Conservation (phyloP, 148 eudicot species). For the Cornus kousa region DNA sequence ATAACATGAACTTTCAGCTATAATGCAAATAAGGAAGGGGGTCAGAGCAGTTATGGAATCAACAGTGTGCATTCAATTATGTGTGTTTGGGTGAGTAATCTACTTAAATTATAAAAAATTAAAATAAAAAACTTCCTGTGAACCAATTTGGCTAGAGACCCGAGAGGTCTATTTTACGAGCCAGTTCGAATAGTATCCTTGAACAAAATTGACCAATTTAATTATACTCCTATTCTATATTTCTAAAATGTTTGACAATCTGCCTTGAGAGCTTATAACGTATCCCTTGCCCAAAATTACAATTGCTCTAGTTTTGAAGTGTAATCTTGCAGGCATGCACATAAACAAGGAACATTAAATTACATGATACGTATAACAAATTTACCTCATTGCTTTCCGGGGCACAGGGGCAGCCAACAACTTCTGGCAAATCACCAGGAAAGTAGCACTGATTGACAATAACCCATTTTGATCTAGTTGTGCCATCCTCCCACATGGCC, state of each 20-base stretch:
- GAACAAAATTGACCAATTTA: no score
- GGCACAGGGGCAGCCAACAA: constrained; percentile 89
- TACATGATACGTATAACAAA: not conserved
- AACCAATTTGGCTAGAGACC: not conserved
- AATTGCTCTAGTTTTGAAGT: not conserved
- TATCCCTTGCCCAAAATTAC: not conserved
- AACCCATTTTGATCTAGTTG: constrained; percentile 67
- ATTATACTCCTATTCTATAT: no score
- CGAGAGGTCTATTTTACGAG: not conserved
- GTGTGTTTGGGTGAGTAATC: not conserved
- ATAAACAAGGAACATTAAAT: not conserved
- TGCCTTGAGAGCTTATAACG: not conserved
- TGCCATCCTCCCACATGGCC: constrained; percentile 96
- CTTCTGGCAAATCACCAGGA: constrained; percentile 86
- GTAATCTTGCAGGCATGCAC: constrained; percentile 1
- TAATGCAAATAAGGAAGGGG: not conserved
- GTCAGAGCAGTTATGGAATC: constrained; percentile 1
- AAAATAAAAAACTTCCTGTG: not conserved
- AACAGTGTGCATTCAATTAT: not conserved
- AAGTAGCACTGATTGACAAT: constrained; percentile 68
- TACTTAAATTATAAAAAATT: not conserved
- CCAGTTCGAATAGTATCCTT: not conserved
- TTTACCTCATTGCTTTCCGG: constrained; percentile 81
- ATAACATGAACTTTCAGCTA: not conserved
- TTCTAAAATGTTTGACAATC: not conserved